Base-by-base conservation (phyloP, 352 stramenopile genomes). In the Pythium brachiatum region DNA sequence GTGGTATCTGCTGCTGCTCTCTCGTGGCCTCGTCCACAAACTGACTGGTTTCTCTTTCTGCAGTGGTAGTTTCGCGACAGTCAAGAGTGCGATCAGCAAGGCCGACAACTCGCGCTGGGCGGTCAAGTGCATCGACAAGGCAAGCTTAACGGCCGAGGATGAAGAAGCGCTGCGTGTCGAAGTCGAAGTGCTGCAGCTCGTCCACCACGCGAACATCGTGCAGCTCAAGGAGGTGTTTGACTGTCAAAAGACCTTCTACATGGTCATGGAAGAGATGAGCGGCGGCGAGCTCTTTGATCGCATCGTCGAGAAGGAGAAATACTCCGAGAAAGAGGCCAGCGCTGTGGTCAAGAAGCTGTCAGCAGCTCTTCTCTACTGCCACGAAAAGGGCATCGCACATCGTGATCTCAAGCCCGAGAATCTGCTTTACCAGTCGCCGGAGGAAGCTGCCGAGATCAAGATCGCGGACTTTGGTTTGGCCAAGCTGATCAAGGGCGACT, bases 371-470 rank as follows among this genome's bases (percentile, higher is more conserved):
- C 64, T 88, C 7, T 96, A 97, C 64, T 97, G 86, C 54, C 92
- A 98, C 74, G 68, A 81, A 3, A 74, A 89, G 60, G 81, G 92
- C 38, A 97, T 99, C 61, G 92, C 96, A 1, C 96, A 99, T 53
- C 78, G 81, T 36, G 84, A 93, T 51, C 70, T 93, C n/a, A 93
- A 93, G 68, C 90, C 89, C 5, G 89, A 97, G 60, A 97, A 97
- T 65, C 53, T 97, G 50, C 56, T 97, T 4, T 92, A 98, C 39
- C 70, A 89, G 56, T 86, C 79, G 62, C 84, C 75, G 11, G 85
- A 95, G 21, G 80, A 98, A 16, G 75, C 98, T 53, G 85, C 94
- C 0, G 78, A 95, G 57, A 96, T 99, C 68, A 98, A 98, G 68
- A 95, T 97, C 52, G 86, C 88, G 32, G 90, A 97, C 68, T 97